These are phyloP conservation scores for Stenogyne calaminthoides DNA, from an alignment of 305 asterid genomes.

Conservation along the genomic window DNA sequence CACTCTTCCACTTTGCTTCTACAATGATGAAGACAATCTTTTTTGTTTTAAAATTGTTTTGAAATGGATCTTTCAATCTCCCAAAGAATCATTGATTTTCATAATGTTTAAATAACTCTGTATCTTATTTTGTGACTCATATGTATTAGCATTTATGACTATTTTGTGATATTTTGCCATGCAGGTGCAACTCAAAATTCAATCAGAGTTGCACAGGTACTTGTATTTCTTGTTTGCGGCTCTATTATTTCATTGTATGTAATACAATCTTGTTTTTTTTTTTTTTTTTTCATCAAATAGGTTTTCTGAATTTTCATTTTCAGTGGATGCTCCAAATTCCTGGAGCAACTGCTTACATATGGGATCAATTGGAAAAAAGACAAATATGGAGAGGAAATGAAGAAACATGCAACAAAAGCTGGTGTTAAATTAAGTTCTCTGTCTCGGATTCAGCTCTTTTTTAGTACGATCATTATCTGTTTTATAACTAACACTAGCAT, in stretches of 20 bases:
- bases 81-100: background rate
- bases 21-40: too few species aligned
- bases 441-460: slow-evolving; percentile 20
- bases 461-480: background rate
- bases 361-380: slow-evolving; percentile 96
- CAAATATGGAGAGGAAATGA: slow-evolving; percentile 90
- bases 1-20: too few species aligned
- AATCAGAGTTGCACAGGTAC: slow-evolving; percentile 67
- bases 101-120: background rate
- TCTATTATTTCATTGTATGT: background rate
- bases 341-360: slow-evolving; percentile 89
- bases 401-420: slow-evolving; percentile 65
- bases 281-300: background rate
- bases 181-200: slow-evolving; percentile 68
- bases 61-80: background rate
- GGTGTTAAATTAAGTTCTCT: slow-evolving; percentile 67
- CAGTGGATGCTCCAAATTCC: slow-evolving; percentile 99
- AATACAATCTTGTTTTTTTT: background rate
- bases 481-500: background rate
- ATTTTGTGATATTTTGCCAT: slow-evolving; percentile 16
- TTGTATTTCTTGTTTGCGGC: slow-evolving; percentile 13
- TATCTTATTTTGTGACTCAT: background rate
- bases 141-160: background rate
- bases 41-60: background rate
- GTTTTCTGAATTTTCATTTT: slow-evolving; percentile 20